These are phyloP conservation scores for Crithidia expoeki DNA, from an alignment of 208 protist genomes.

Conservation along the genomic window DNA sequence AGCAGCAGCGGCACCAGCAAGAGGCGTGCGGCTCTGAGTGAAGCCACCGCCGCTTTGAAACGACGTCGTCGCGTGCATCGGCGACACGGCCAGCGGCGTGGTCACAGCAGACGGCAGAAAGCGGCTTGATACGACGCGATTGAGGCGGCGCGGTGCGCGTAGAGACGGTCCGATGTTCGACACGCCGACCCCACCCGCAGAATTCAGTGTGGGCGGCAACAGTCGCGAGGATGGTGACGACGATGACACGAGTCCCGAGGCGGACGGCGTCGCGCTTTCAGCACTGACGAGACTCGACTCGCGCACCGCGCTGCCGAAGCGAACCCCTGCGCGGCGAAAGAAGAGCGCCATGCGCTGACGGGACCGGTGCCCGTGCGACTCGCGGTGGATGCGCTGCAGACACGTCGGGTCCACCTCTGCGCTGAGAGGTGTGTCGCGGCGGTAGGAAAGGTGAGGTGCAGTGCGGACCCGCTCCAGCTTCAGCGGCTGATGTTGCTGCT, in stretches of 20 bases:
- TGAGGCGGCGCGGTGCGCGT: conserved; percentile 3
- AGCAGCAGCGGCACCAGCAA: neutral
- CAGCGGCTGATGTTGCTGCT: conserved; percentile 7
- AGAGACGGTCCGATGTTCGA: conserved; percentile 9
- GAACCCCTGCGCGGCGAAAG: conserved; percentile 8
- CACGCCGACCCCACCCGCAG: too few relatives aligned
- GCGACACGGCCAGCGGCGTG: neutral
- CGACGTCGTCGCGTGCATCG: conserved; percentile 5
- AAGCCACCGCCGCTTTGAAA: neutral
- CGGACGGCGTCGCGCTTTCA: conserved; percentile 1
- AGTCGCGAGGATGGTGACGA: neutral
- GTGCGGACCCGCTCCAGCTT: conserved; percentile 23
- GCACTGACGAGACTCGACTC: conserved; percentile 15
- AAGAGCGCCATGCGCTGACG: conserved; percentile 10
- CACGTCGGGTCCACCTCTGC: conserved; percentile 17
- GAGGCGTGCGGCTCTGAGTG: neutral
- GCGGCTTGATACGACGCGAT: neutral
- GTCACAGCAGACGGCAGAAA: neutral
- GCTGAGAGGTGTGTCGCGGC: conserved; percentile 9
- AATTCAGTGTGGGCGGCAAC: neutral
- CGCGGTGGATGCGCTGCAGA: conserved; percentile 20
- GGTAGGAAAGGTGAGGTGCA: conserved; percentile 13
- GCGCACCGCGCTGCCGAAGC: conserved; percentile 1
- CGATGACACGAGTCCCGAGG: neutral
- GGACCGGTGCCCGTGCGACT: conserved; percentile 14